Base-by-base conservation (phyloP, 352 stramenopile species). In the Pythium brachiatum region DNA sequence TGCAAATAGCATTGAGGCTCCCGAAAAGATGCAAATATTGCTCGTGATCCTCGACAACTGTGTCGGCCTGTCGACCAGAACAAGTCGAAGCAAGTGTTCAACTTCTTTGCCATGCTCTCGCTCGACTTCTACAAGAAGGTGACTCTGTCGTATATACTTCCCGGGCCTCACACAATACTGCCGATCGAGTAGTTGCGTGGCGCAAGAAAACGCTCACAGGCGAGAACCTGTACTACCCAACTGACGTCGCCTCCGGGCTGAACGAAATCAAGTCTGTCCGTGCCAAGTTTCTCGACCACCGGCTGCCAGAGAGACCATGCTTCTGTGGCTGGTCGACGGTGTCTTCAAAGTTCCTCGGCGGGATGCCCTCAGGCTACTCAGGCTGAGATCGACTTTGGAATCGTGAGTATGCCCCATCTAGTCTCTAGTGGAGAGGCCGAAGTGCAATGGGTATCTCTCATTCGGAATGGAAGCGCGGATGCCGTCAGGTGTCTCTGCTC, bases 51-150 rank as follows among this genome's bases (percentile, higher is more conserved):
- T 52, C 11, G 44, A 52, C 44, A 52, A 52, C 20, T 52, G 44
- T 52, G 44, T 52, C 11, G 44, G 44, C n/a, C 44, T n/a, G n/a
- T n/a, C n/a, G n/a, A n/a, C n/a, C n/a, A 52, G 27, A 52, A 52
- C 44, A 56, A 36, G 48, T 36, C 29, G 13, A 56, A 56, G 48
- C 48, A 41, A 56, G 29, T 41, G 23, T 39, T 56, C 48, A 56
- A 38, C 26, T 56, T 56, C 15, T 56, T 56, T 18, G 48, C 48
- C 13, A 56, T 56, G 48, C 48, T 56, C 3, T 41, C 48, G 2
- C 2, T 56, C 48, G 13, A 39, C 11, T 56, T 56, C 26, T 39
- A 56, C 48, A 56, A 56, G 26, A 56, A 41, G 25, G 26, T 52
- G 44, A 56, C 48, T 5, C 29, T 56, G 23, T 8, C 39, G 2